These are phyloP conservation scores for Monilinia fructigena DNA, from an alignment of 2,329 filamentous ascomycete species.

Conservation along the genomic window DNA sequence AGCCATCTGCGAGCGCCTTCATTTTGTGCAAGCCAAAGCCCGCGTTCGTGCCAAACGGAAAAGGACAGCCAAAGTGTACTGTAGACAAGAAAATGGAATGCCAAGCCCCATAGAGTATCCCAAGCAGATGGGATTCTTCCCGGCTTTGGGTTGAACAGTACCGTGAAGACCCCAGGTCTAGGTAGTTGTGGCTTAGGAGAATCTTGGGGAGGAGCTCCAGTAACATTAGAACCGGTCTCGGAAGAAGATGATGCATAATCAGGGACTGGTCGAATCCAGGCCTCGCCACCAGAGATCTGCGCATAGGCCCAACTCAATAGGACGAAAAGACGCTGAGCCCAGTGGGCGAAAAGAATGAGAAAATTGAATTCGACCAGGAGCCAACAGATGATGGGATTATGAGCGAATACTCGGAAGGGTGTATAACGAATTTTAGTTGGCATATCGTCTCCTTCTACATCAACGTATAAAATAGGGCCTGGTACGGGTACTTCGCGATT, in stretches of 20 bases:
- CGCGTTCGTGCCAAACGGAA: conserved; percentile 9
- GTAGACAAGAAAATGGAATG: conserved; percentile 13
- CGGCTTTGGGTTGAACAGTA: not conserved
- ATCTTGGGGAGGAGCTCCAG: not conserved
- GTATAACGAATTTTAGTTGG: conserved; percentile 11
- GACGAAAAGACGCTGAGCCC: not conserved
- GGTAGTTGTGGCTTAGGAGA: not conserved
- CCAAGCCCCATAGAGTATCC: conserved; percentile 7
- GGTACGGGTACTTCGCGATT: not conserved
- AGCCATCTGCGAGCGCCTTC: conserved; percentile 19
- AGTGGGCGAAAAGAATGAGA: conserved; percentile 11
- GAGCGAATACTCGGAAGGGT: conserved; percentile 19
- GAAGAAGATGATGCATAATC: conserved; percentile 16
- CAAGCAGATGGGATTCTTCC: conserved; percentile 12
- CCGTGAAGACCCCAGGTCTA: not conserved
- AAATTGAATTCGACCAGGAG: conserved; percentile 25
- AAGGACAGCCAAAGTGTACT: not conserved
- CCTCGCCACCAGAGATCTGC: not conserved
- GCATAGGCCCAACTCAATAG: not conserved
- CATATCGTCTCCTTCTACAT: not conserved
- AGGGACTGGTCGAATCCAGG: not conserved
- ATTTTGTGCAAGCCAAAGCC: conserved; percentile 20
- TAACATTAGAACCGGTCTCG: not conserved
- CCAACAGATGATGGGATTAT: conserved; percentile 18
- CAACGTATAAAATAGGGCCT: not conserved